phyloP scores from a whole-genome alignment of 768 basidiomycete species.

The Mycena albidolilacea region DNA sequence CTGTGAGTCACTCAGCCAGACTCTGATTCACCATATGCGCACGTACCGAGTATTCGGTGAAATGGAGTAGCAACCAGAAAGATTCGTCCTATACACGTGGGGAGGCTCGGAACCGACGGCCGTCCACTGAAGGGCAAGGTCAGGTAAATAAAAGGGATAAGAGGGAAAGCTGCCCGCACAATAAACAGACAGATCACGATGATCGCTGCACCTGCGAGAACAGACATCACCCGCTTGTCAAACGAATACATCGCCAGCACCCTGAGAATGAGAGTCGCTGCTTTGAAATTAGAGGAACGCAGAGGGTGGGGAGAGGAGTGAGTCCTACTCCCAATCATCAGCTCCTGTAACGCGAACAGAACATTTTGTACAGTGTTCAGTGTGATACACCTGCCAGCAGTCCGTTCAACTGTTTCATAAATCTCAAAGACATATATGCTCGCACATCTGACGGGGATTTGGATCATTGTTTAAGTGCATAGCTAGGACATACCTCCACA shows the following conservation, averaged over 20 bases:
- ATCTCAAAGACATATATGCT: neutral
- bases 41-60: neutral
- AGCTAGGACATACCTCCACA: neutral
- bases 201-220: neutral
- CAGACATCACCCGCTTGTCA: neutral
- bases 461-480: neutral
- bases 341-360: neutral
- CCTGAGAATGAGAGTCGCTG: conserved; percentile 1
- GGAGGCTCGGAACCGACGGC: neutral
- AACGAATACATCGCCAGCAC: neutral
- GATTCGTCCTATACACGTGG: neutral
- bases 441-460: neutral
- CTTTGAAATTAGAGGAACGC: neutral
- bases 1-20: neutral
- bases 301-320: too few relatives aligned
- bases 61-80: neutral
- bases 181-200: neutral
- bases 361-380: neutral
- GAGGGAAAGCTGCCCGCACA: neutral
- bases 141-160: neutral
- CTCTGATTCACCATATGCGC: neutral
- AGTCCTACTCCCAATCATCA: neutral
- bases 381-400: neutral
- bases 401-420: neutral
- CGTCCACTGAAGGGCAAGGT: neutral